Evolutionary conservation across 768 basidiomycete species (phyloP), one percentile per base, ranked within the genome.

Genomic region (Erythrobasidium yunnanense): DNA sequence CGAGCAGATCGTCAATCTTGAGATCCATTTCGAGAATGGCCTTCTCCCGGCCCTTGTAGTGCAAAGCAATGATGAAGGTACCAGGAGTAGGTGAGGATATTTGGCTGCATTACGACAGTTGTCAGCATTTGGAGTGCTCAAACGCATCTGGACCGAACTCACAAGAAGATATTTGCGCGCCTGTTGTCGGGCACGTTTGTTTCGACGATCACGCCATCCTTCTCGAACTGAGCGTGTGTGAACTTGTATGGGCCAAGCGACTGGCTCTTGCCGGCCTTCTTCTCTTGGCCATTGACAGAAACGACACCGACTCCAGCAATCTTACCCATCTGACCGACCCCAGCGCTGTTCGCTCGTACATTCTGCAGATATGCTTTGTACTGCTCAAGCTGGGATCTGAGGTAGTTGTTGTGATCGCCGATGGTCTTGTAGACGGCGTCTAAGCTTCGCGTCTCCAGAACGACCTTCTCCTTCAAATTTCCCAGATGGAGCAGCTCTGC

Each of bases 351-450:
- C 66, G 91, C 80, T 18, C 95, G 87, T 27, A 97, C 95, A 75
- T 99, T 99, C 79, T 93, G 90, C 17, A 99, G 80, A 77, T 99
- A 99, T 8, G 92, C 91, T 79, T 99, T 99, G 83, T 99, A 99
- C 80, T 96, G 92, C 77, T 99, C 95, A 70, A 99, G 82, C 78
- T 99, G 95, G 30, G 84, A 84, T 51, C 93, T 83, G 76, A 99
- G 81, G 76, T 97, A 99, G 76, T 89, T 89, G 80, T 99, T 99
- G 79, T 99, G 95, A 76, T 97, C 95, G 76, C 91, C 87, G 71
- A 99, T 99, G 20, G 93, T 99, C 83, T 96, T 95, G 84, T 92
- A 99, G 27, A 99, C 95, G 4, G 90, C 87, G 69, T 97, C 95
- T 65, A 99, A 81, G 18, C 86, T 88, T 73, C 88, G 85, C 51